phyloP scores from a whole-genome alignment of 164 flowering plant species.

The Chimonanthus praecox region DNA sequence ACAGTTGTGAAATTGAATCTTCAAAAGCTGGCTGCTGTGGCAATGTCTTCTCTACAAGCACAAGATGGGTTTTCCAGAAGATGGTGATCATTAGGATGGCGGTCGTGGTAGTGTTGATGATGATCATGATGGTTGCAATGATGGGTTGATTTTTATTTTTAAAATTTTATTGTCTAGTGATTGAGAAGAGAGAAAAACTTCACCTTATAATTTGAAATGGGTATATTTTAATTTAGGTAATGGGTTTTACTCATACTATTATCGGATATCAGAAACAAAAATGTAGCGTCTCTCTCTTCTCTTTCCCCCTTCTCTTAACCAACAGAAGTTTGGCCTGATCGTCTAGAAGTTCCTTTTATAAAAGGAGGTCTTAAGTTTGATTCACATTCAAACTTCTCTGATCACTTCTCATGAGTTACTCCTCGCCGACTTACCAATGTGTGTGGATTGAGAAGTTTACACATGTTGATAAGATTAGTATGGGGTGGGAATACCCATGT shows the following conservation, averaged over 20 bases:
- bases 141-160: background rate
- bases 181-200: background rate
- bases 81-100: background rate
- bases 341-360: background rate
- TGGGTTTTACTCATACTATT: background rate
- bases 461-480: no score
- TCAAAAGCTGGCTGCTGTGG: constrained; percentile 56
- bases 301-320: background rate
- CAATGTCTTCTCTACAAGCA: constrained; percentile 24
- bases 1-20: constrained; percentile 69
- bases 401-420: no score
- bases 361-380: no score
- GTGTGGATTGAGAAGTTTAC: no score
- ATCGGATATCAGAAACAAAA: background rate
- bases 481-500: no score
- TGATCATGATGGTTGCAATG: background rate
- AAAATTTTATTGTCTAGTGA: background rate
- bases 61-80: background rate
- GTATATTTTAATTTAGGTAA: background rate
- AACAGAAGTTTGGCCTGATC: background rate
- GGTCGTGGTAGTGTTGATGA: background rate
- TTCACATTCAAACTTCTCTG: no score
- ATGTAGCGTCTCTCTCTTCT: background rate
- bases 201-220: background rate
- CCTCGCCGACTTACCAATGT: no score